Evolutionary conservation across 345 rosid genomes (phyloP), one percentile per base, ranked within the genome.

Genomic region (Acer campestre): DNA sequence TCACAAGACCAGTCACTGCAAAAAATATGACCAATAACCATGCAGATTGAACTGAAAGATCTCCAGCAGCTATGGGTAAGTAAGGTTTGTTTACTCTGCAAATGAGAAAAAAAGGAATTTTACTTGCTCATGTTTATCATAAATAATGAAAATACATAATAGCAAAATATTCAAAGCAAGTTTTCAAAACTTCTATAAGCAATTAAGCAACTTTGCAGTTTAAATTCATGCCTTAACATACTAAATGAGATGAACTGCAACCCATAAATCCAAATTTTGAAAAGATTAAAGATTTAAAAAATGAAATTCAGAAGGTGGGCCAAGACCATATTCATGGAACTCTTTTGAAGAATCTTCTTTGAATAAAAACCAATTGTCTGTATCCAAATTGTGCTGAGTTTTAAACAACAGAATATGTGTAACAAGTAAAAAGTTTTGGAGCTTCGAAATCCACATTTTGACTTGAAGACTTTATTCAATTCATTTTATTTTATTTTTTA

Each of bases 61-160:
- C 99, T 78, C 99, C 99, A 23, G 99, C 98, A 83, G 97, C 99
- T 81, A 95, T 92, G 70, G 98, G 99, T 80, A 95, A 87, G 84
- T 95, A 93, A 23, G 99, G 99, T 82, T 95, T 95, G 86, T 95
- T 95, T 85, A 95, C 99, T 89, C 98, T 95, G 89, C 87, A 90
- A 75, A 83, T 68, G 76, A 55, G 12, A 70, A 77, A 49, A 78
- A 22, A 77, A 61, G 23, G 31, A 62, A 72, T 48, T 71, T 70
- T 69, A 38, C 35, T 35, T 18, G 49, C 42, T 49, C 51, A 42
- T 49, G 35, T 63, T 16, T 76, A 51, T 20, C 68, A 69, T 61
- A 59, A 58, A 42, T 20, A 61, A 35, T 46, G 56, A 67, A 59
- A 70, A 53, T 14, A 49, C 46, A 40, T 53, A 53, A 25, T 6